Evolutionary conservation across 345 rosid genomes (phyloP), one percentile per base, ranked within the genome.

Genomic region (Brassica juncea): DNA sequence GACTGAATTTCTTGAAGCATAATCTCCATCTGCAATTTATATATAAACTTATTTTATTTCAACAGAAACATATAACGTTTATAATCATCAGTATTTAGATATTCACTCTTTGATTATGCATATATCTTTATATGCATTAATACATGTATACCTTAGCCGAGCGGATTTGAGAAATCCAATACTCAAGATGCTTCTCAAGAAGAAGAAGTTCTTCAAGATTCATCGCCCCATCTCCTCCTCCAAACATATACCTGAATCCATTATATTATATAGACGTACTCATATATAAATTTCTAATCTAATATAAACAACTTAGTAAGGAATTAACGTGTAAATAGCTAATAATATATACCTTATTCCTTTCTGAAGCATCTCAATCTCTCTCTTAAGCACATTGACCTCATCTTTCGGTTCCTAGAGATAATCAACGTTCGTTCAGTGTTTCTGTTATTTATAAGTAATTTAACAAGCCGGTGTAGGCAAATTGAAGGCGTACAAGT

Each of bases 131-230:
- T 39, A n/a, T 44, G 12, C 19, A 68, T 65, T 12, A 16, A 4
- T 73, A 23, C 14, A 70, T 57, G 19, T 4, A 52, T 82, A 94
- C 99, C 97, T 95, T 95, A 23, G 92, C 84, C 16, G 95, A 87
- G 77, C 98, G 99, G 63, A 90, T 87, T 14, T 91, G 88, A 74
- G 79, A 82, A 79, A 90, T 91, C 99, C 98, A 95, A 73, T 82
- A 68, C 68, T 95, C 98, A 62, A 95, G 92, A 84, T 92, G 89
- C 75, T 92, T 95, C 77, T 95, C 99, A 63, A 92, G 89, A 57
- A 87, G 80, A 42, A 84, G 84, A 57, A 95, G 76, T 72, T 95
- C 98, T 82, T 90, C 89, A 49, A 95, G 77, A 32, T 87, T 76
- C 97, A 92, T 92, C 47, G 63, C 85, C 39, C 83, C 88, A 27